Evolutionary conservation across 257 asterid genomes (phyloP).

Genomic region (Leptodermis oblonga): DNA sequence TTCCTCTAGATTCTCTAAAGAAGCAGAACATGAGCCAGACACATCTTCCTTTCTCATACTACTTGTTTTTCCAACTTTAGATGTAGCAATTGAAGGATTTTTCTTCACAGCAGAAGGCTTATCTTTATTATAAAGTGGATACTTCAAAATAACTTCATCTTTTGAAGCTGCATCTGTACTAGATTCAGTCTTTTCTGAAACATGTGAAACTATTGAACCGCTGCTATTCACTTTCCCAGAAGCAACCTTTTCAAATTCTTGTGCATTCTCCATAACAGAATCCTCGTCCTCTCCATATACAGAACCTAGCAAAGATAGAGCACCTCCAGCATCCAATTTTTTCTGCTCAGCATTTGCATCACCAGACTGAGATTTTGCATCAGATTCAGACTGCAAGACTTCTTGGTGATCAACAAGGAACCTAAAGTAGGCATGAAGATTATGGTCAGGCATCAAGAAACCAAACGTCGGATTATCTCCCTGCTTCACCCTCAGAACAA

Average conservation of each 20-base stretch:
- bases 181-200: constrained; percentile 32
- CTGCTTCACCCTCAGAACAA: constrained; percentile 86
- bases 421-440: constrained; percentile 83
- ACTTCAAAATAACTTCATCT: constrained; percentile 30
- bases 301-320: constrained; percentile 89
- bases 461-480: constrained; percentile 94
- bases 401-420: constrained; percentile 85
- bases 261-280: constrained; percentile 30
- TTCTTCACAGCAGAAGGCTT: constrained; percentile 49
- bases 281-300: constrained; percentile 91
- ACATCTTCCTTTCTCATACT: constrained; percentile 35
- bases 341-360: constrained; percentile 28
- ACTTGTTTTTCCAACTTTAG: constrained; percentile 38
- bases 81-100: constrained; percentile 41
- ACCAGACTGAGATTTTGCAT: constrained; percentile 40
- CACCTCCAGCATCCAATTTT: constrained; percentile 47
- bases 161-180: constrained; percentile 30
- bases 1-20: constrained; percentile 37
- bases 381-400: constrained; percentile 43
- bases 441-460: constrained; percentile 87
- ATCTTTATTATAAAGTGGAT: constrained; percentile 40
- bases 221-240: constrained; percentile 20
- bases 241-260: constrained; percentile 23
- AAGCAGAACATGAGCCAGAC: constrained; percentile 28
- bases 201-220: constrained; percentile 25